Evolutionary conservation across 352 stramenopile genomes (phyloP).

Genomic region (Phytopythium helicoides): DNA sequence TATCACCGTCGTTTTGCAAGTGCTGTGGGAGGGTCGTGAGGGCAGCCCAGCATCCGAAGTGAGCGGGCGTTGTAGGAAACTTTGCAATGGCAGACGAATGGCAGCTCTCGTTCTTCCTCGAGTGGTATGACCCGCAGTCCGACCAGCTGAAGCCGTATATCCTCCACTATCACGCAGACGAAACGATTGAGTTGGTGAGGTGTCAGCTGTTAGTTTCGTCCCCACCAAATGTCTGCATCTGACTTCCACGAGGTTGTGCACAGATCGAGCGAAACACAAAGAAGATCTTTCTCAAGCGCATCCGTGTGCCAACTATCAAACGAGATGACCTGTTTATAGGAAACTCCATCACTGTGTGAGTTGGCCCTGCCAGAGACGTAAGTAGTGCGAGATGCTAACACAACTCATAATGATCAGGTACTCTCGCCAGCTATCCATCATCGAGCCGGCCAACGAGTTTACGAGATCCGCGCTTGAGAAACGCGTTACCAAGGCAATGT

Average conservation of each 20-base stretch:
- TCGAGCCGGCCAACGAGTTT: constrained; percentile 69
- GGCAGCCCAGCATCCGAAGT: too few relatives aligned
- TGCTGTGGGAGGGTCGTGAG: too few relatives aligned
- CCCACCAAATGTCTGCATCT: neutral
- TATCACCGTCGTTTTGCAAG: too few relatives aligned
- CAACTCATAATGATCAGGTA: too few relatives aligned
- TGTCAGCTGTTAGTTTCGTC: neutral
- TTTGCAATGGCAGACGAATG: constrained; percentile 54
- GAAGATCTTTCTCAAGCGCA: constrained; percentile 77
- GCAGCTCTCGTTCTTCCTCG: constrained; percentile 69
- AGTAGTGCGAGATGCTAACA: too few relatives aligned
- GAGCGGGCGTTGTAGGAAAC: too few relatives aligned
- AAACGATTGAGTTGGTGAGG: constrained; percentile 69
- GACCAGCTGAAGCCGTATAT: constrained; percentile 68
- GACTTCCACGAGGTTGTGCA: neutral
- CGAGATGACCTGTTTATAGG: constrained; percentile 68
- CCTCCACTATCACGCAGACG: constrained; percentile 68
- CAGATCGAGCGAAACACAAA: constrained; percentile 55
- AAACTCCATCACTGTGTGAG: constrained; percentile 64
- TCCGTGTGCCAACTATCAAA: constrained; percentile 64
- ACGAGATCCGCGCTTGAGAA: constrained; percentile 35
- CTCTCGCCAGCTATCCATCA: constrained; percentile 64
- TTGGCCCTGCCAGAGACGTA: too few relatives aligned
- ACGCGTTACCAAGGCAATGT: constrained; percentile 31
- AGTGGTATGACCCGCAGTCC: constrained; percentile 78